Evolutionary conservation across 1,284 basidiomycete genomes (phyloP), one percentile per base, ranked within the genome.

Genomic region (Wolfiporia cocos): DNA sequence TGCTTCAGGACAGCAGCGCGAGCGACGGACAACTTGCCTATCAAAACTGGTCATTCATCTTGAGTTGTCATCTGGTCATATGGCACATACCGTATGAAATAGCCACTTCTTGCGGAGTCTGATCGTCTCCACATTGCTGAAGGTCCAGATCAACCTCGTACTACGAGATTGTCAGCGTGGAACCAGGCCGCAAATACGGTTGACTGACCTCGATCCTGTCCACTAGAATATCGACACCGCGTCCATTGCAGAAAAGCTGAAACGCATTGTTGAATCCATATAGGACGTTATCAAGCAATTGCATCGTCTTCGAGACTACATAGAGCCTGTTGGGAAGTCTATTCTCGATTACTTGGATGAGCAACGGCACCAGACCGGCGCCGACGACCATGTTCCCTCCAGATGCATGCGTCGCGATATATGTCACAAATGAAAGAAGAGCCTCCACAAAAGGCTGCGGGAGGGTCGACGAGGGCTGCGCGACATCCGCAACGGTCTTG

Each of bases 341-440:
- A 59, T 86, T 88, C 63, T 91, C 85, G 54, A 94, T 81, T 40
- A 95, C 70, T 55, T 95, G 89, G 40, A 96, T 83, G 12, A 99
- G 73, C 6, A 95, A 69, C 1, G 92, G 91, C 22, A 99, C 77
- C 34, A 98, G 69, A 2, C 96, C 96, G n/a, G 96, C 94, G n/a
- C 92, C 89, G 44, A 98, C 88, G 33, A 98, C 81, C 85, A 96
- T 90, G 56, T 87, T 91, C 24, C 89, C 91, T 23, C 92, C 91
- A 1, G 82, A 76, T 2, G 86, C 75, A 54, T 92, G 86, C 15
- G 86, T 85, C 11, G 91, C 83, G 49, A 99, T 78, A 65, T 83
- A 92, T 2, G 87, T 91, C 31, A 99, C 74, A 55, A 99, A 89
- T 19, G 84, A 81, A 49, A 98, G 68, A 17, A 97, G 67, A 0